These are phyloP conservation scores for Picochlorum sp. DNA, from an alignment of 139 green algal genomes.

Conservation along the genomic window DNA sequence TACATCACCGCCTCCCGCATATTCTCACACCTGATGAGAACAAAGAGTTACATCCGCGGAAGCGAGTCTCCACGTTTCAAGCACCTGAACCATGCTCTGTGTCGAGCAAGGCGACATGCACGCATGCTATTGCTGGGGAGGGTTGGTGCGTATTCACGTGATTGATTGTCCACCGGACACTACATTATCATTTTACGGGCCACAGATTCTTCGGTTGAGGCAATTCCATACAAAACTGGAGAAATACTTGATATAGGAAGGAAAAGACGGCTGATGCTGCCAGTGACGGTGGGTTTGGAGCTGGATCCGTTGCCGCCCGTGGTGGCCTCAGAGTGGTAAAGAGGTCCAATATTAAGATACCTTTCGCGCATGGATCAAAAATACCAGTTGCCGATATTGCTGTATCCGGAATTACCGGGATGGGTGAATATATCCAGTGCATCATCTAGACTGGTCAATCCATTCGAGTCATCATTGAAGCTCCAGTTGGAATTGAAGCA, in stretches of 20 bases:
- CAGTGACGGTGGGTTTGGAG: conserved; percentile 20
- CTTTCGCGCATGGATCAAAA: conserved; percentile 39
- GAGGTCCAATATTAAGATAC: conserved; percentile 61
- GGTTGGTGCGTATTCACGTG: conserved; percentile 66
- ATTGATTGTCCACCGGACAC: conserved; percentile 34
- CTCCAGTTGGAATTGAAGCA: conserved; percentile 74
- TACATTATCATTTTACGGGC: conserved; percentile 56
- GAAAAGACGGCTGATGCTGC: conserved; percentile 1
- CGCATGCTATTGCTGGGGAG: conserved; percentile 57
- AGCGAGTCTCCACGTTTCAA: conserved; percentile 43
- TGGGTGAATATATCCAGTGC: conserved; percentile 37
- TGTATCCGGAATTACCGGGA: conserved; percentile 52
- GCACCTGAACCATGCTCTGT: conserved; percentile 31
- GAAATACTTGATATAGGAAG: neutral
- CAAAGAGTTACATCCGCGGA: conserved; percentile 60
- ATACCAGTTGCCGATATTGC: conserved; percentile 7
- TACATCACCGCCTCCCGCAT: conserved; percentile 85
- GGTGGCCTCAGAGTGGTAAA: conserved; percentile 33
- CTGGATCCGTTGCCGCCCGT: conserved; percentile 33
- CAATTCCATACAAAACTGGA: neutral
- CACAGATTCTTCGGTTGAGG: conserved; percentile 30
- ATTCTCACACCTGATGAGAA: conserved; percentile 73
- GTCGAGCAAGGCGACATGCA: neutral
- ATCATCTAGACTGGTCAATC: neutral
- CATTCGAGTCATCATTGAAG: conserved; percentile 30